Conservation (phyloP, 176 grass and related monocot species). For the maize (Zea mays) region Zm-B73-REFERENCE-NAM-5.0 NC_050098.1:188038001-188038500, state of each 20-base stretch:
- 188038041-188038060: background rate
- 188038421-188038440: background rate
- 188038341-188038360: background rate
- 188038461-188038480: constrained; percentile 5
- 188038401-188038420: background rate
- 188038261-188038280: background rate
- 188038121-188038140: background rate
- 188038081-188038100: too few relatives aligned
- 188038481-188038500: background rate
- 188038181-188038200: background rate
- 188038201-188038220: background rate
- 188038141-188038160: background rate
- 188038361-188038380: background rate
- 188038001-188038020: background rate
- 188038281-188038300: background rate
- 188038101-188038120: constrained; percentile 4
- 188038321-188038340: background rate
- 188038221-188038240: background rate
- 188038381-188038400: constrained; percentile 4
- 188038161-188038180: background rate
- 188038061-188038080: background rate
- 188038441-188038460: background rate
- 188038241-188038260: background rate
- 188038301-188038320: background rate
- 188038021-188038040: background rate